Percentiles rank a stretch among this genome's conserved stretches.
phyloP scores from a whole-genome alignment of 257 asterid genomes.

The Solanum chiquidenum region DNA sequence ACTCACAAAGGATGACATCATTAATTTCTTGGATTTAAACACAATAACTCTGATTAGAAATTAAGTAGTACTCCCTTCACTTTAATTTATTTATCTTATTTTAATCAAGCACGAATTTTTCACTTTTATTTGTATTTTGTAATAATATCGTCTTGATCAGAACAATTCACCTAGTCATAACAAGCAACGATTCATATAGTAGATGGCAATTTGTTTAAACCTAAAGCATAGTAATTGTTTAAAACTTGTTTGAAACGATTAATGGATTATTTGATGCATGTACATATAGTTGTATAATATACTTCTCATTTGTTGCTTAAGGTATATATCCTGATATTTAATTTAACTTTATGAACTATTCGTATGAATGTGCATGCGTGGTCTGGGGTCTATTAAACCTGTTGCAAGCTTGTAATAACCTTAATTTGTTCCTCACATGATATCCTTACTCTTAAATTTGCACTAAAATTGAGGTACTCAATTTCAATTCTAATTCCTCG shows the following conservation, averaged over 20 bases:
- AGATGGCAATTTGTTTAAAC: background rate
- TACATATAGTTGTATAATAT: background rate
- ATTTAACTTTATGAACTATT: background rate
- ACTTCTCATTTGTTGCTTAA: background rate
- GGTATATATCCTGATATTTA: background rate
- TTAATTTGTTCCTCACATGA: background rate
- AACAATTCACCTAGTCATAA: background rate
- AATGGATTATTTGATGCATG: background rate
- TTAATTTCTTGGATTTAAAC: background rate
- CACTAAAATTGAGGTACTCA: background rate
- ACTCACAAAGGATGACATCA: background rate
- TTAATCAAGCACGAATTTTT: rapidly evolving
- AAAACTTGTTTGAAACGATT: too few species aligned
- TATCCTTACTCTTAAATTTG: background rate
- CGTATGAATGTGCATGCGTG: background rate
- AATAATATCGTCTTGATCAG: background rate
- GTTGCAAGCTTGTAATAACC: background rate
- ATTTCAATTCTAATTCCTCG: background rate
- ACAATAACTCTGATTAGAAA: background rate
- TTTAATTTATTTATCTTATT: too few species aligned
- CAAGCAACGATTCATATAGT: background rate
- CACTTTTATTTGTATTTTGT: background rate
- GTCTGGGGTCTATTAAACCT: background rate
- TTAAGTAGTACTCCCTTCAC: background rate
- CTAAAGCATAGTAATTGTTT: background rate